phyloP scores from a whole-genome alignment of 768 basidiomycete species.

The Pulveroboletus sp. region DNA sequence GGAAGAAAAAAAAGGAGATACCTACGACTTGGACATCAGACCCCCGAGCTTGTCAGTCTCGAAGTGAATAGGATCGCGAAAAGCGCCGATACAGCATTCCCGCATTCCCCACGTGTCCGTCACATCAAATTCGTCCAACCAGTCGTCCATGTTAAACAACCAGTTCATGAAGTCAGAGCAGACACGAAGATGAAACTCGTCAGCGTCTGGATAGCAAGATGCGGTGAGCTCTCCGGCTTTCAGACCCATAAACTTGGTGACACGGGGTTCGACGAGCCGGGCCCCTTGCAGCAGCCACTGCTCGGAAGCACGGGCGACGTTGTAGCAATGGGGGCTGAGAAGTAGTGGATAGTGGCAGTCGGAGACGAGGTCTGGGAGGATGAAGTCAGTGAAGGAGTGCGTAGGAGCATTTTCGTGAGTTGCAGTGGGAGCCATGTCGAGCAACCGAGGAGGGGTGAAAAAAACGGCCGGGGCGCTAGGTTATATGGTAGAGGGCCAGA shows the following conservation, averaged over 20 bases:
- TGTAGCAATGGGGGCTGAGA: conserved; percentile 31
- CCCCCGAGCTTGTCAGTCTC: conserved; percentile 27
- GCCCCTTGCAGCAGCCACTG: conserved; percentile 31
- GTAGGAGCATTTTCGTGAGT: conserved; percentile 11
- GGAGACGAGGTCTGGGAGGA: conserved; percentile 39
- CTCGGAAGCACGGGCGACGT: conserved; percentile 35
- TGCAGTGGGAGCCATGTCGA: conserved; percentile 25
- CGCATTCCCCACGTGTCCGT: conserved; percentile 29
- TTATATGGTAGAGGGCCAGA: conserved; percentile 16
- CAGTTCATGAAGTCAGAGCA: conserved; percentile 62
- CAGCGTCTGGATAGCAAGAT: conserved; percentile 54
- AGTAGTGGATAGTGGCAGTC: conserved; percentile 36
- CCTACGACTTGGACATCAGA: conserved; percentile 33
- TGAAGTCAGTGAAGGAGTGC: conserved; percentile 22
- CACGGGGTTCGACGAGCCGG: conserved; percentile 27
- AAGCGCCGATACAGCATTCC: conserved; percentile 26
- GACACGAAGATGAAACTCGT: conserved; percentile 55
- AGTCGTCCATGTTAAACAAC: conserved; percentile 40
- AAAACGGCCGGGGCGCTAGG: not conserved
- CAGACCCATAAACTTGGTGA: conserved; percentile 46
- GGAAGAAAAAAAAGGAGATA: not conserved
- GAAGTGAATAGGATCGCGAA: conserved; percentile 26
- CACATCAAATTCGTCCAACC: conserved; percentile 38
- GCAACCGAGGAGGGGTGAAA: not conserved
- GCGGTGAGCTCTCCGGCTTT: conserved; percentile 66